phyloP scores from a whole-genome alignment of 2,329 filamentous ascomycete genomes.

The Xylaria hypoxylon region DNA sequence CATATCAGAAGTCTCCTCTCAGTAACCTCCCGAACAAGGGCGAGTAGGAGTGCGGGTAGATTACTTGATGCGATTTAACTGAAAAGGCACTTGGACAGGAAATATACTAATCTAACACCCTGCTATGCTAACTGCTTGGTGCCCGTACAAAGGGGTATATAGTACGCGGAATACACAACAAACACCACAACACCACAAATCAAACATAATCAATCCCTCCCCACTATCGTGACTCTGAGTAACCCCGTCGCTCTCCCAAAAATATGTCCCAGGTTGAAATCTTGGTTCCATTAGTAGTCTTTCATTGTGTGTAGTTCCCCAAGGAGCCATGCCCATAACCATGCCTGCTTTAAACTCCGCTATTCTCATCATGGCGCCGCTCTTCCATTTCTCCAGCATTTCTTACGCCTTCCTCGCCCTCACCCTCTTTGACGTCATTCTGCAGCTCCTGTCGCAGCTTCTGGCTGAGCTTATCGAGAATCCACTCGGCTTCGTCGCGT shows the following conservation, averaged over 20 bases:
- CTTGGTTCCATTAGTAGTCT: not conserved
- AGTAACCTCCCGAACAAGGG: not conserved
- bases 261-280: not conserved
- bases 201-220: not conserved
- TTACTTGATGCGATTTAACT: not conserved
- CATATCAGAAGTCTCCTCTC: not conserved
- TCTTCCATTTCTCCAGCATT: conserved; percentile 43
- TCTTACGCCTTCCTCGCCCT: conserved; percentile 30
- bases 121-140: not conserved
- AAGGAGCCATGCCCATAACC: not conserved
- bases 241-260: not conserved
- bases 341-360: not conserved
- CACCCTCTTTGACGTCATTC: conserved; percentile 38
- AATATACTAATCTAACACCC: conserved; percentile 4
- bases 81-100: not conserved
- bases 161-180: not conserved
- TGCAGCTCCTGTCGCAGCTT: conserved; percentile 65
- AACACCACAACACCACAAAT: not conserved
- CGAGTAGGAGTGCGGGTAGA: not conserved
- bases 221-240: not conserved
- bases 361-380: conserved; percentile 54
- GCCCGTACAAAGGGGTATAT: conserved; percentile 4
- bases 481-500: conserved; percentile 78
- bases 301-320: not conserved
- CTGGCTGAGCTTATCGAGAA: conserved; percentile 72